Evolutionary conservation across 2,329 filamentous ascomycete species (phyloP).

Genomic region (Cladosporium sphaerospermum): DNA sequence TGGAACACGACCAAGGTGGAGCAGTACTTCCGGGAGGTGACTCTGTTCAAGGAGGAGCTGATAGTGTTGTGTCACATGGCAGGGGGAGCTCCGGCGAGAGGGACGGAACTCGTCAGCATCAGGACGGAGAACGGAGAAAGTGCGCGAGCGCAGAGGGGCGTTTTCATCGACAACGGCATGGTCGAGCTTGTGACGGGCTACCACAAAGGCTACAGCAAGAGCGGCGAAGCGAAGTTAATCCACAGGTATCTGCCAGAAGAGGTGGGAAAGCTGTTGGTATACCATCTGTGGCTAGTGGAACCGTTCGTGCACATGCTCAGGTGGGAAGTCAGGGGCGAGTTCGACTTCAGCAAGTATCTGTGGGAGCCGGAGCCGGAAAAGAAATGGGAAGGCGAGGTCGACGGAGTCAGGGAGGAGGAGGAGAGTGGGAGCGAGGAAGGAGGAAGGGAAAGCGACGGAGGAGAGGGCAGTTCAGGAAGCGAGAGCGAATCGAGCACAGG

Average conservation of each 20-base stretch:
- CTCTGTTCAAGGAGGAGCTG: slow-evolving; percentile 7
- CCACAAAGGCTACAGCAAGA: slow-evolving; percentile 17
- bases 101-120: background rate
- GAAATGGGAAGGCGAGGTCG: slow-evolving; percentile 2
- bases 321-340: background rate
- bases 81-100: background rate
- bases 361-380: background rate
- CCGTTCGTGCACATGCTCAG: background rate
- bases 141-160: background rate
- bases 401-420: slow-evolving; percentile 1
- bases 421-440: background rate
- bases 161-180: slow-evolving; percentile 18
- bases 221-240: slow-evolving; percentile 17
- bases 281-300: slow-evolving; percentile 16
- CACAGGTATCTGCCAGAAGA: slow-evolving; percentile 17
- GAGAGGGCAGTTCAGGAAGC: background rate
- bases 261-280: slow-evolving; percentile 17
- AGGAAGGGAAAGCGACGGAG: background rate
- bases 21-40: slow-evolving; percentile 15
- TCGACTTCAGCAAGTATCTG: background rate
- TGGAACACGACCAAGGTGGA: slow-evolving; percentile 1
- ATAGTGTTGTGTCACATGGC: background rate
- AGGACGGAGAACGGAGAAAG: background rate
- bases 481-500: background rate
- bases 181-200: slow-evolving; percentile 16